phyloP scores from a whole-genome alignment of 2,329 filamentous ascomycete genomes.

The Monilinia aucupariae region DNA sequence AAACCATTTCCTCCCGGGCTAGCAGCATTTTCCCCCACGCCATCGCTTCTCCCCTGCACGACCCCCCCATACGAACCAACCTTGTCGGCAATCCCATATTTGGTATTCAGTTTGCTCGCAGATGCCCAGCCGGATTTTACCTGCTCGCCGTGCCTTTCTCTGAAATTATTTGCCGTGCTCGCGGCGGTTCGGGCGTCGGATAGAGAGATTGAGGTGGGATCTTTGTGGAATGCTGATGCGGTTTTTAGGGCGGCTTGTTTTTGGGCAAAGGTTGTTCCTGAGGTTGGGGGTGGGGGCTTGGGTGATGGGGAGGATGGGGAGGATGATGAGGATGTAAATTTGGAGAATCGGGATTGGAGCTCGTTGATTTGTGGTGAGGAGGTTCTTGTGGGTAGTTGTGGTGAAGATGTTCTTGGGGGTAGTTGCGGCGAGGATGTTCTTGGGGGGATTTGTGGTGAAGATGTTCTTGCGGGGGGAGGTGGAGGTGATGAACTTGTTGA shows the following conservation, averaged over 20 bases:
- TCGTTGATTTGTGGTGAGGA: constrained; percentile 33
- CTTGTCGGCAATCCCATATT: constrained; percentile 35
- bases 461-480: constrained; percentile 17
- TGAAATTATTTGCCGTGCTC: constrained; percentile 52
- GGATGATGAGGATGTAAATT: constrained; percentile 23
- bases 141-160: constrained; percentile 55
- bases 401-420: constrained; percentile 19
- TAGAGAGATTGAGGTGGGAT: constrained; percentile 47
- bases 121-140: constrained; percentile 47
- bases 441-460: constrained; percentile 11
- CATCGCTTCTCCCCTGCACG: constrained; percentile 14
- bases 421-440: constrained; percentile 22
- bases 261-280: constrained; percentile 48
- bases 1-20: background rate
- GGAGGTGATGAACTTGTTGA: constrained; percentile 21
- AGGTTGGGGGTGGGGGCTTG: constrained; percentile 31
- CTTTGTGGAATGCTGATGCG: constrained; percentile 44
- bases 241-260: constrained; percentile 51
- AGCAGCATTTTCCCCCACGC: constrained; percentile 19
- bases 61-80: constrained; percentile 25
- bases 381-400: constrained; percentile 16
- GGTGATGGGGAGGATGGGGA: constrained; percentile 26
- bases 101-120: constrained; percentile 34
- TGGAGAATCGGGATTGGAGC: constrained; percentile 36
- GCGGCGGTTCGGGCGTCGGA: constrained; percentile 47